Conservation (phyloP, 176 grass and related monocot species). For the Eleusine coracana region DNA sequence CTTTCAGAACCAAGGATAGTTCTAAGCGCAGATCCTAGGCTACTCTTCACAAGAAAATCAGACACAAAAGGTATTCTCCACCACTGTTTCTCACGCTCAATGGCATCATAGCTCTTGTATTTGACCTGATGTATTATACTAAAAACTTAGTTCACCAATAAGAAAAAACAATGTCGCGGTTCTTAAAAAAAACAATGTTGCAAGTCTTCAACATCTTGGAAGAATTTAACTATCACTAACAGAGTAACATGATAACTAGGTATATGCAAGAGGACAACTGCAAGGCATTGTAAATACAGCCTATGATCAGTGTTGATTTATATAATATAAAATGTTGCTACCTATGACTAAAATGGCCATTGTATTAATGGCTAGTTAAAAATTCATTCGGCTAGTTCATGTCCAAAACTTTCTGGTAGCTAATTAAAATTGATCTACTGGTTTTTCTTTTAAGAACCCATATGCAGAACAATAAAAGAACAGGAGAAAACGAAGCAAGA, state of each 20-base stretch:
- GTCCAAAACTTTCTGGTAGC: constrained; percentile 5
- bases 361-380: constrained; percentile 11
- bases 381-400: neutral
- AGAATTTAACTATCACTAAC: constrained; percentile 21
- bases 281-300: neutral
- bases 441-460: constrained; percentile 16
- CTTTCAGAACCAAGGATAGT: constrained; percentile 78
- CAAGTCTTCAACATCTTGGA: constrained; percentile 10
- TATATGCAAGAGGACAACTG: constrained; percentile 21
- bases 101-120: constrained; percentile 89
- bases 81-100: constrained; percentile 84
- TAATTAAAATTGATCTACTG: constrained; percentile 25
- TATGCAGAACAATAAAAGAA: neutral
- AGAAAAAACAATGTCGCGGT: constrained; percentile 15
- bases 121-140: constrained; percentile 56
- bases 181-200: constrained; percentile 21
- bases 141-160: constrained; percentile 42
- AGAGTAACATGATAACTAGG: constrained; percentile 8
- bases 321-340: constrained; percentile 24
- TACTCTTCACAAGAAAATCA: constrained; percentile 78
- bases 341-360: neutral
- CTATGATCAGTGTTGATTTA: neutral
- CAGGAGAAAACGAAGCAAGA: neutral
- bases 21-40: constrained; percentile 72
- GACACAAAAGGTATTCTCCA: constrained; percentile 91